Base-by-base conservation (phyloP, 208 protist species). In the Crithidia thermophila region DNA sequence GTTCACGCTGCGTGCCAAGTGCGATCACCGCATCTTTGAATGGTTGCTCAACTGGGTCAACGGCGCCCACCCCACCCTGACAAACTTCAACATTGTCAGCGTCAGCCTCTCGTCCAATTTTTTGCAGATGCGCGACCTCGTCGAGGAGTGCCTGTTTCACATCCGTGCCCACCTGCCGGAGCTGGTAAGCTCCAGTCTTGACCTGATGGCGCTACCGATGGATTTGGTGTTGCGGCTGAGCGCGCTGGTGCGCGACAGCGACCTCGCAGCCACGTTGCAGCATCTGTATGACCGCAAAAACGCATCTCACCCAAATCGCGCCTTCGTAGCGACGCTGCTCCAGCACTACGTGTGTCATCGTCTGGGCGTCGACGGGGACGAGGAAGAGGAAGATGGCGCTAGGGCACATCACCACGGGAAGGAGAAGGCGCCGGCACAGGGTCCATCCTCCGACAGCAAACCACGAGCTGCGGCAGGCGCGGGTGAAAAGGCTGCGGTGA, bases 81-180 rank as follows among this genome's bases (percentile, higher is more conserved):
- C 81, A 1, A 59, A 52, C 11, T 25, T 57, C 23, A 94, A 91
- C 58, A 82, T 77, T 37, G 84, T 92, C 13, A 91, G 81, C 18
- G 64, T 94, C 23, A 67, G 77, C 6, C 77, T 94, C 9, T 83
- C 85, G 13, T 90, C 88, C 0, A 82, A 77, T 40, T 94, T 92
- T 59, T 53, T 94, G 33, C 64, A 77, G 20, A 94, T 94, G 81
- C 72, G 62, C 6, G 70, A 80, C 36, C 75, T 94, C 9, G 59
- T 69, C 11, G 85, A 94, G 5, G 66, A 79, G 42, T 58, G 84
- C 37, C 72, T 91, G 33, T 21, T 77, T 34, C 90, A 85, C 73
- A 64, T 91, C 23, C 61, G 80, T 51, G 67, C 76, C 0, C 75
- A 92, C 46, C 62, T 94, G 18, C 58, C 77, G 20, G 53, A 84